Conservation (phyloP, 345 rosid species). For the Sisymbrium irio region DNA sequence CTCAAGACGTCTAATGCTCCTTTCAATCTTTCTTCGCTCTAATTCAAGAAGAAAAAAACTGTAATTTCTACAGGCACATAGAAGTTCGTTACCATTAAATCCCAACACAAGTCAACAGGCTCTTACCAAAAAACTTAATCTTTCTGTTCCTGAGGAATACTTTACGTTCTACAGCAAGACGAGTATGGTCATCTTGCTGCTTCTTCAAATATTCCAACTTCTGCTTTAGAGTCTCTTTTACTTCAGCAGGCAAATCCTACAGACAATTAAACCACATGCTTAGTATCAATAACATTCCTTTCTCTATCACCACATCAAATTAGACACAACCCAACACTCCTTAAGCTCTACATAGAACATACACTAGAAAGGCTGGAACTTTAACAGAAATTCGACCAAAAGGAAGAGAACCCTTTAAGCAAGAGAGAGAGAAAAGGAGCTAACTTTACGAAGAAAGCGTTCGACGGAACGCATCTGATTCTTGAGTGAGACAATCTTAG, state of each 20-base stretch:
- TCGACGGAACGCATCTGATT: constrained; percentile 93
- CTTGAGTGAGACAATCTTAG: constrained; percentile 73
- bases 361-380: neutral
- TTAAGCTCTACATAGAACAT: neutral
- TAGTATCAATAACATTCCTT: neutral
- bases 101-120: neutral
- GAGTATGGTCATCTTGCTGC: constrained; percentile 82
- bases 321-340: neutral
- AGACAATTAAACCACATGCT: neutral
- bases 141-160: constrained; percentile 84
- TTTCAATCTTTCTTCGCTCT: constrained; percentile 95
- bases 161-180: constrained; percentile 82
- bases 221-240: constrained; percentile 65
- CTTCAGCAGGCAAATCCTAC: constrained; percentile 72
- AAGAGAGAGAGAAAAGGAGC: neutral
- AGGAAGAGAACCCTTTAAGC: neutral
- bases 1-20: constrained; percentile 88
- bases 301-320: neutral
- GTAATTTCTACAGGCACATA: neutral
- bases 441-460: constrained; percentile 96
- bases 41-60: neutral
- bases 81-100: neutral
- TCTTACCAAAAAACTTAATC: constrained; percentile 88
- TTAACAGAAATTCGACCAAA: neutral
- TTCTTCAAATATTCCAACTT: constrained; percentile 77